phyloP scores from a whole-genome alignment of 2,329 filamentous ascomycete species.

The Aspergillus vadensis region DNA sequence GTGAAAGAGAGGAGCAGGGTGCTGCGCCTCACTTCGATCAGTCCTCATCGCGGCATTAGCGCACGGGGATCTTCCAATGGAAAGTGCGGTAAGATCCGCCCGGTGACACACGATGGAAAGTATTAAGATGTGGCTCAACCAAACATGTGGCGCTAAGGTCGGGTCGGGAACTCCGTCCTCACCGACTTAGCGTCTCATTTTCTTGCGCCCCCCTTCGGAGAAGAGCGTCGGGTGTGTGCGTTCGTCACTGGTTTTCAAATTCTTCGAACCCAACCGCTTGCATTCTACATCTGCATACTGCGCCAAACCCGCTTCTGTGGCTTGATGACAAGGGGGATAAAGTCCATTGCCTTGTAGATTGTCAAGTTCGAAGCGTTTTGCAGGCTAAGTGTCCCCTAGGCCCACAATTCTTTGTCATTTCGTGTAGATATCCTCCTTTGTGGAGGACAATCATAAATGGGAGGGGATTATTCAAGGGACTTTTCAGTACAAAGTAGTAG shows the following conservation, averaged over 20 bases:
- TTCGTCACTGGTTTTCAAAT: not conserved
- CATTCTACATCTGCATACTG: not conserved
- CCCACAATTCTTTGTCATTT: not conserved
- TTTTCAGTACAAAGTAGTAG: not conserved
- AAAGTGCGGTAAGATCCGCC: constrained; percentile 20
- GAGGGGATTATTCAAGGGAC: not conserved
- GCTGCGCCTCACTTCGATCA: constrained; percentile 22
- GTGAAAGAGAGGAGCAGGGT: constrained; percentile 20
- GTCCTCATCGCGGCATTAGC: constrained; percentile 10
- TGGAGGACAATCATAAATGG: not conserved
- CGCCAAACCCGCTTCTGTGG: not conserved
- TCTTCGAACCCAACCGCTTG: not conserved
- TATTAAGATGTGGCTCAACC: constrained; percentile 21
- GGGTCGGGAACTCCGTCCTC: constrained; percentile 13
- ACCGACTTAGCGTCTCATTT: constrained; percentile 19
- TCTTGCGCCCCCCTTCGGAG: constrained; percentile 10
- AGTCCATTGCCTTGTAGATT: too few relatives aligned
- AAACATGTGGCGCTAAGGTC: constrained; percentile 21
- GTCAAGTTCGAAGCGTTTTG: not conserved
- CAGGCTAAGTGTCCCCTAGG: not conserved
- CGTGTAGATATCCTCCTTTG: not conserved
- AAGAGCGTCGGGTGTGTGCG: constrained; percentile 14
- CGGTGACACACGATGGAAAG: constrained; percentile 17
- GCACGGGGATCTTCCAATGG: constrained; percentile 22
- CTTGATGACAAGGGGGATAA: not conserved